These are phyloP conservation scores for Sinapis alba DNA, from an alignment of 441 rosid species.

Conservation along the genomic window DNA sequence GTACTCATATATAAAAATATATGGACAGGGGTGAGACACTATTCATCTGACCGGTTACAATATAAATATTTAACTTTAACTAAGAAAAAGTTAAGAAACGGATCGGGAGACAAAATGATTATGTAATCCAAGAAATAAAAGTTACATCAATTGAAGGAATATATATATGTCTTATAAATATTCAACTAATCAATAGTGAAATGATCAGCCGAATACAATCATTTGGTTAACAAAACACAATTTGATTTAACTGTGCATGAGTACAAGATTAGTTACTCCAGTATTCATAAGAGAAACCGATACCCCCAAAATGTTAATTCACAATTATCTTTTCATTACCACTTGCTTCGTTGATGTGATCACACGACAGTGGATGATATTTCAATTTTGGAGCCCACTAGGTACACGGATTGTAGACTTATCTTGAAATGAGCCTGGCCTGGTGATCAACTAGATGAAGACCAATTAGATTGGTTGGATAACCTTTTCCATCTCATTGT, in stretches of 20 bases:
- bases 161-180: neutral
- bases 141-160: neutral
- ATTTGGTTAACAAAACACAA: neutral
- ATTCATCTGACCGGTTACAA: neutral
- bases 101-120: constrained; percentile 2
- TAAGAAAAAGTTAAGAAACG: no score
- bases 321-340: constrained; percentile 6
- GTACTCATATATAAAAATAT: neutral
- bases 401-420: constrained; percentile 25
- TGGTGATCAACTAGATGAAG: constrained; percentile 20
- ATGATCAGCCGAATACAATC: constrained; percentile 8
- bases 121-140: neutral
- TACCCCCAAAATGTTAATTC: neutral
- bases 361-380: neutral
- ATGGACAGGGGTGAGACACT: neutral
- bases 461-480: constrained; percentile 23
- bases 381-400: constrained; percentile 15
- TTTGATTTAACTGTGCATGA: constrained; percentile 7
- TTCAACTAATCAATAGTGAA: neutral
- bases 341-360: constrained; percentile 22
- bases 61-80: no score
- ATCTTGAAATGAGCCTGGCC: constrained; percentile 20
- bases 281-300: constrained; percentile 5
- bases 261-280: neutral
- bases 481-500: constrained; percentile 15